Conservation (phyloP, 805 yeast genomes). For the Saccharomycopsis amapae region DNA sequence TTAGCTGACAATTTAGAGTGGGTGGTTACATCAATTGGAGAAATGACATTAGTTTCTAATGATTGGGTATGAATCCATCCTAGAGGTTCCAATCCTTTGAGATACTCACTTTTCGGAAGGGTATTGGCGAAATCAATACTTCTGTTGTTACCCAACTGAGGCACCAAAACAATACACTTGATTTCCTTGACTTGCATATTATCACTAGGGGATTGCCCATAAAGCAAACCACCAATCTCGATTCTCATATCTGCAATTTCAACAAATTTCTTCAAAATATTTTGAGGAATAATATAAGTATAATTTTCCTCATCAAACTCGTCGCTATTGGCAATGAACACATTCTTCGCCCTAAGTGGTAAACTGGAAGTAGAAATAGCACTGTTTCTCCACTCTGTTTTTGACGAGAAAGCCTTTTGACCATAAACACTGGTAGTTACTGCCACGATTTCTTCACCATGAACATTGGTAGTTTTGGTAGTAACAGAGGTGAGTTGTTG, state of each 20-base stretch:
- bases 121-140: conserved; percentile 53
- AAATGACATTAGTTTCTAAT: conserved; percentile 52
- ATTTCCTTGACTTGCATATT: conserved; percentile 72
- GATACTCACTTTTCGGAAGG: conserved; percentile 33
- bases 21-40: conserved; percentile 64
- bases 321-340: conserved; percentile 65
- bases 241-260: conserved; percentile 74
- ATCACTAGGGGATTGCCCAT: conserved; percentile 72
- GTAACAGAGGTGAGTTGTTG: conserved; percentile 63
- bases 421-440: conserved; percentile 89
- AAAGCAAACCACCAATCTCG: conserved; percentile 76
- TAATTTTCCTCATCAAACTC: conserved; percentile 45
- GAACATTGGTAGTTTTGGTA: conserved; percentile 79
- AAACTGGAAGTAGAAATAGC: conserved; percentile 75
- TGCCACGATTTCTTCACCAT: conserved; percentile 93
- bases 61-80: conserved; percentile 95
- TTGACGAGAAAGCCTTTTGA: conserved; percentile 73
- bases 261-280: conserved; percentile 67
- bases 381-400: conserved; percentile 83
- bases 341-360: conserved; percentile 65
- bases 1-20: conserved; percentile 35
- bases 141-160: conserved; percentile 75
- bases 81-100: conserved; percentile 61
- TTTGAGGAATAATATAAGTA: conserved; percentile 79
- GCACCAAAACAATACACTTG: conserved; percentile 66